Evolutionary conservation across 1,284 basidiomycete genomes (phyloP), one percentile per base, ranked within the genome.

Genomic region (Boletus smithii): DNA sequence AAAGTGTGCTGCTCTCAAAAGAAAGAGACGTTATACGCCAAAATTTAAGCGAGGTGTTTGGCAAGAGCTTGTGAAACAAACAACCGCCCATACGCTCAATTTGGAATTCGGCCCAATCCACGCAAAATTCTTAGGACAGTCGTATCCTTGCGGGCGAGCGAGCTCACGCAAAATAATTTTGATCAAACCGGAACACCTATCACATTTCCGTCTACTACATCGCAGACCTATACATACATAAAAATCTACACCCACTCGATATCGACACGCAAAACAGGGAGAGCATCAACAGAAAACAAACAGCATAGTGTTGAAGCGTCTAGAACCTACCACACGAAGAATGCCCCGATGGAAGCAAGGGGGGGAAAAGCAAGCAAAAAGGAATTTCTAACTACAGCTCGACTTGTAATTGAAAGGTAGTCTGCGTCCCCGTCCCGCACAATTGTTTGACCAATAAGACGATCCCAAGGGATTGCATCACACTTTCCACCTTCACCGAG

Each of bases 391-490:
- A 36, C 22, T 9, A 17, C 16, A 40, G 40, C 46, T 33, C 53
- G 42, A 50, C 46, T 50, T 46, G 57, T 32, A 34, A 64, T 53
- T 47, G 47, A 57, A 50, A 35, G 7, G n/a, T 48, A 60, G 26
- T 60, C 55, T 56, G 49, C 53, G 6, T 42, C 53, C 59, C 49
- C 48, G 3, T 14, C 42, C 46, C 66, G 58, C 46, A 50, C 60
- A 50, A 59, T 59, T 69, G 62, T 73, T 74, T 72, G 65, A 73
- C 72, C 70, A 66, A 61, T 65, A 74, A 73, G 53, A 56, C 57
- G 70, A 71, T 72, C 73, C 56, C 50, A 53, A 59, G 56, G 62
- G 60, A 67, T 66, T 66, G 49, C 44, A 54, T 54, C 51, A 57
- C 51, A 52, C 46, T 29, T 31, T 33, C 45, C 37, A 44, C 18